Evolutionary conservation across 2,329 filamentous ascomycete species (phyloP).

Genomic region (Leptographium galeiforme): DNA sequence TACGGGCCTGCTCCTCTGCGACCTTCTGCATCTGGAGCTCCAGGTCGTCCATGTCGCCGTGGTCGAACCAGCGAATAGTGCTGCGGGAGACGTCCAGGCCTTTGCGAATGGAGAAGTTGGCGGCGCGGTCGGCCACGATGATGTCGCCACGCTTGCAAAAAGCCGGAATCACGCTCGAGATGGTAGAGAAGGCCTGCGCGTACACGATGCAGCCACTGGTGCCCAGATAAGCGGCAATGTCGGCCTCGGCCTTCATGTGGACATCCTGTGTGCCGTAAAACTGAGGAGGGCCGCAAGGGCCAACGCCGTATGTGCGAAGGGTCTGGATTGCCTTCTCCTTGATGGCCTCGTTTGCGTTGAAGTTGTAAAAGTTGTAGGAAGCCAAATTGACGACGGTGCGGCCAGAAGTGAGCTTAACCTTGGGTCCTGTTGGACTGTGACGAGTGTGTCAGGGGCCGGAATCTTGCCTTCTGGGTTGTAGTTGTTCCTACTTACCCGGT

Average conservation of each 20-base stretch:
- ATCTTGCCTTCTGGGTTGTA: not conserved
- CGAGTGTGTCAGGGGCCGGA: not conserved
- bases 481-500: slow-evolving; percentile 48
- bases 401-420: slow-evolving; percentile 76
- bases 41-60: slow-evolving; percentile 90
- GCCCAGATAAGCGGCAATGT: slow-evolving; percentile 82
- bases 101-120: slow-evolving; percentile 89
- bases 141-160: slow-evolving; percentile 97
- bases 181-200: slow-evolving; percentile 89
- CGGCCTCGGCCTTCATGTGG: slow-evolving; percentile 90
- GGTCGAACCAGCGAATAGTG: slow-evolving; percentile 85
- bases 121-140: slow-evolving; percentile 85
- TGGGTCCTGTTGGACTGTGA: slow-evolving; percentile 70
- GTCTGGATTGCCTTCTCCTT: slow-evolving; percentile 94
- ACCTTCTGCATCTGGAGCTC: slow-evolving; percentile 76
- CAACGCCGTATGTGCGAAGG: slow-evolving; percentile 88
- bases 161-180: slow-evolving; percentile 90
- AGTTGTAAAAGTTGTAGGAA: slow-evolving; percentile 96
- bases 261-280: slow-evolving; percentile 99
- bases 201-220: slow-evolving; percentile 88
- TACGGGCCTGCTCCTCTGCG: slow-evolving; percentile 69
- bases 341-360: slow-evolving; percentile 80
- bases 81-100: slow-evolving; percentile 87
- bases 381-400: slow-evolving; percentile 87
- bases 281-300: slow-evolving; percentile 88